Conservation (phyloP, 1,284 basidiomycete genomes). For the Fomitiporia mediterranea region DNA sequence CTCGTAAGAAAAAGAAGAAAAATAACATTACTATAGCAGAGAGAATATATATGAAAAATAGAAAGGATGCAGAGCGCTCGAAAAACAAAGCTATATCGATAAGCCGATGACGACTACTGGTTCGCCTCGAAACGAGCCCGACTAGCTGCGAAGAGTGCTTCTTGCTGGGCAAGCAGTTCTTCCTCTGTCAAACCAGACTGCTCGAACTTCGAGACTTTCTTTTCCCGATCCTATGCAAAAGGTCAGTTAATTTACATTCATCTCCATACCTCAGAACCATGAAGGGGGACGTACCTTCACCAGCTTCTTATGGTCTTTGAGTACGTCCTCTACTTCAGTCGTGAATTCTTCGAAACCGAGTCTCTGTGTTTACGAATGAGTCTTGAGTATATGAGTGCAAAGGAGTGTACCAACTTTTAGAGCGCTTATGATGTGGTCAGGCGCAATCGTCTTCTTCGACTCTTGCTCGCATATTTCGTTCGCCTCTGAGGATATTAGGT, state of each 20-base stretch:
- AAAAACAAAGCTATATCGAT: background rate
- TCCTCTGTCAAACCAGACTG: slow-evolving; percentile 89
- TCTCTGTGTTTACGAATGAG: slow-evolving; percentile 42
- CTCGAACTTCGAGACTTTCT: slow-evolving; percentile 86
- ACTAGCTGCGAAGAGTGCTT: slow-evolving; percentile 87
- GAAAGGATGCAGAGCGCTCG: too few relatives aligned
- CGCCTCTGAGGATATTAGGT: slow-evolving; percentile 94
- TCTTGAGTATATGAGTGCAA: background rate
- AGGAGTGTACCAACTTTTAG: slow-evolving; percentile 60
- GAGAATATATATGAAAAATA: too few relatives aligned
- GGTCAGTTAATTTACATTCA: slow-evolving; percentile 10
- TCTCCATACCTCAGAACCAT: background rate
- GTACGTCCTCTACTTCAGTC: slow-evolving; percentile 84
- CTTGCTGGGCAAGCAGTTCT: slow-evolving; percentile 84
- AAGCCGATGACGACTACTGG: slow-evolving; percentile 33
- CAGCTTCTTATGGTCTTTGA: slow-evolving; percentile 93
- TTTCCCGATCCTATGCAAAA: slow-evolving; percentile 68
- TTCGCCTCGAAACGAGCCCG: slow-evolving; percentile 63
- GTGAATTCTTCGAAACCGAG: slow-evolving; percentile 89
- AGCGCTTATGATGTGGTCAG: slow-evolving; percentile 93
- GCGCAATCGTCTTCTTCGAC: slow-evolving; percentile 99
- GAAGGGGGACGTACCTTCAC: slow-evolving; percentile 62
- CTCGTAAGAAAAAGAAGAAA: too few relatives aligned
- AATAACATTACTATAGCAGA: too few relatives aligned
- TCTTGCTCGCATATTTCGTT: slow-evolving; percentile 98